phyloP scores from a whole-genome alignment of 768 basidiomycete genomes.

The Podaxis mareebaensis region DNA sequence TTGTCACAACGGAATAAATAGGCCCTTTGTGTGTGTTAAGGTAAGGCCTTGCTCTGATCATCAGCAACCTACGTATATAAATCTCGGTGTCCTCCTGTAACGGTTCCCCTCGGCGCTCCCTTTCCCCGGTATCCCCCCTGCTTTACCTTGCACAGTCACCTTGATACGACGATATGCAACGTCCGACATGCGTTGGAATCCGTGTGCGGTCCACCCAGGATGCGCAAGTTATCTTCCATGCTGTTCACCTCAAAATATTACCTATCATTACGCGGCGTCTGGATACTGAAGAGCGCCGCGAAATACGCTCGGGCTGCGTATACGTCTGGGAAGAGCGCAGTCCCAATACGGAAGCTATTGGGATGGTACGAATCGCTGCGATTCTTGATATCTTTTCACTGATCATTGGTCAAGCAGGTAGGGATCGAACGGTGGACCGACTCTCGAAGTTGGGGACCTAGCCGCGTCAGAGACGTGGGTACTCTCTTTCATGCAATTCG shows the following conservation, averaged over 20 bases:
- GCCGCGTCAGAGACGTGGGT: slow-evolving; percentile 73
- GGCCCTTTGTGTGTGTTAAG: slow-evolving; percentile 21
- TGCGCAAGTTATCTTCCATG: slow-evolving; percentile 76
- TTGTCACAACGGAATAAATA: slow-evolving; percentile 13
- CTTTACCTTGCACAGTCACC: slow-evolving; percentile 1
- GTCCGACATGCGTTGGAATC: slow-evolving; percentile 64
- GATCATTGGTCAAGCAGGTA: slow-evolving; percentile 39
- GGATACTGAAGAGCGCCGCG: slow-evolving; percentile 73
- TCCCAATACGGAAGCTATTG: slow-evolving; percentile 62
- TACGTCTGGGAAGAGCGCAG: slow-evolving; percentile 87
- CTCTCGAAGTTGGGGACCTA: slow-evolving; percentile 77
- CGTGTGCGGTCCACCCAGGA: slow-evolving; percentile 66
- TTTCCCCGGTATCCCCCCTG: background rate
- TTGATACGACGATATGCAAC: slow-evolving; percentile 47
- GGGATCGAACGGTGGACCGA: slow-evolving; percentile 86
- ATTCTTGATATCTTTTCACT: slow-evolving; percentile 14
- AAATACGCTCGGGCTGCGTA: slow-evolving; percentile 69
- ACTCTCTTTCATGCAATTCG: background rate
- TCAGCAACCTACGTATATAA: slow-evolving; percentile 21
- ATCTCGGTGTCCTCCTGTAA: background rate
- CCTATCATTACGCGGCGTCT: slow-evolving; percentile 73
- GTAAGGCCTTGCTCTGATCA: slow-evolving; percentile 28
- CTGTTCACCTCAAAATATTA: slow-evolving; percentile 54
- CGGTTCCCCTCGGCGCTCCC: slow-evolving; percentile 4
- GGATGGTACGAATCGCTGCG: slow-evolving; percentile 41